phyloP scores from a whole-genome alignment of 495 filamentous ascomycete genomes.

The Jackrogersella multiformis region DNA sequence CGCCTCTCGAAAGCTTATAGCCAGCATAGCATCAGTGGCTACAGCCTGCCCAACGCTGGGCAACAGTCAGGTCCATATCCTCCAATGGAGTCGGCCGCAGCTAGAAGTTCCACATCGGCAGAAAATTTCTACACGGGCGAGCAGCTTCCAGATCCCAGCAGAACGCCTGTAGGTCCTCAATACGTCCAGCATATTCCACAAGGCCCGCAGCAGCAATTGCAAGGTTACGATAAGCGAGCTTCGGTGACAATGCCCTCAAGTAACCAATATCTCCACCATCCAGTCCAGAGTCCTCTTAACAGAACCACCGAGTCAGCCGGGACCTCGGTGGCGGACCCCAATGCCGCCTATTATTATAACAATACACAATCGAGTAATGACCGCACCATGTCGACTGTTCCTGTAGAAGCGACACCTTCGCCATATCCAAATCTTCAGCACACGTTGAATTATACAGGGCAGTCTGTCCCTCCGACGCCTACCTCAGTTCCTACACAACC shows the following conservation, averaged over 20 bases:
- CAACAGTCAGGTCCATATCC: constrained; percentile 74
- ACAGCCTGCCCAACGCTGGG: constrained; percentile 58
- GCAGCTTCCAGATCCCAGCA: constrained; percentile 62
- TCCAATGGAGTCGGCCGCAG: constrained; percentile 59
- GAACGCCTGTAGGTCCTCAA: constrained; percentile 49
- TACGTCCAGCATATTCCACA: constrained; percentile 51
- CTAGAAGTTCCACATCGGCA: constrained; percentile 61
- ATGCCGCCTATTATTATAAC: constrained; percentile 61
- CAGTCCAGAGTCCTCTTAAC: constrained; percentile 52
- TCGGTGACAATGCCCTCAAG: constrained; percentile 48
- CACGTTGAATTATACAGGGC: constrained; percentile 53
- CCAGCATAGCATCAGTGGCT: constrained; percentile 72
- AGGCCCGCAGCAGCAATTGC: constrained; percentile 49
- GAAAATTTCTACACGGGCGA: constrained; percentile 86
- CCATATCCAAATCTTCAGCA: constrained; percentile 59
- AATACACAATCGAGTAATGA: constrained; percentile 46
- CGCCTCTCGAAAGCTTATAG: constrained; percentile 91
- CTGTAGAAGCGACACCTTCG: constrained; percentile 50
- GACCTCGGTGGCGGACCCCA: constrained; percentile 55
- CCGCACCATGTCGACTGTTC: constrained; percentile 46
- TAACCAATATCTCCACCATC: constrained; percentile 59
- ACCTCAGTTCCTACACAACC: constrained; percentile 51
- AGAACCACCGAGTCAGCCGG: constrained; percentile 41
- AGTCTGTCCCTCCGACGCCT: constrained; percentile 55
- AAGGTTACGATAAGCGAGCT: constrained; percentile 51